Percentiles rank a stretch among this genome's conserved stretches.
Evolutionary conservation across 129 eudicot genomes (phyloP).

Genomic region (Dittrichia graveolens): DNA sequence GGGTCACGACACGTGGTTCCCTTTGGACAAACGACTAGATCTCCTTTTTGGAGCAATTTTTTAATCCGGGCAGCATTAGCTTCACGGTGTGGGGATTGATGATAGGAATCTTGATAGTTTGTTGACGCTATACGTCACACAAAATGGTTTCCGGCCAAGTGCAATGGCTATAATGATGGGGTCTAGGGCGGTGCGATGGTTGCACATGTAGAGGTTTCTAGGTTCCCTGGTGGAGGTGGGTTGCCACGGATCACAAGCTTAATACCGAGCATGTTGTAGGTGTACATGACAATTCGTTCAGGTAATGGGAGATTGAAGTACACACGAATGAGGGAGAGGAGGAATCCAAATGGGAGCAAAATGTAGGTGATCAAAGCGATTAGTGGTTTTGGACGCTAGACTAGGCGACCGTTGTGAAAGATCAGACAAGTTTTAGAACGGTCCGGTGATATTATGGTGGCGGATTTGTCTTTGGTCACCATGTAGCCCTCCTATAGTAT

Average conservation of each 20-base stretch:
- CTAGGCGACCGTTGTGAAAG: constrained; percentile 96
- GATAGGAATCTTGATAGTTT: constrained; percentile 70
- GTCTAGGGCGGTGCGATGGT: constrained; percentile 86
- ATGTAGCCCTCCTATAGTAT: constrained; percentile 97
- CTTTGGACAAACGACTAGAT: constrained; percentile 78
- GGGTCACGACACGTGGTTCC: constrained; percentile 87
- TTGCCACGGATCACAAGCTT: constrained; percentile 73
- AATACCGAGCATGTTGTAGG: constrained; percentile 79
- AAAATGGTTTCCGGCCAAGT: constrained; percentile 65
- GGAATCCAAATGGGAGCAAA: constrained; percentile 87
- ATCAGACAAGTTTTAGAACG: constrained; percentile 71
- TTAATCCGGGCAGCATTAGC: constrained; percentile 75
- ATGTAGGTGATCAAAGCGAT: constrained; percentile 73
- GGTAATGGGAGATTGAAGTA: constrained; percentile 89
- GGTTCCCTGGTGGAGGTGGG: constrained; percentile 77
- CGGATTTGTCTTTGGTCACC: constrained; percentile 69
- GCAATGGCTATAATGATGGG: constrained; percentile 88
- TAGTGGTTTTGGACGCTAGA: constrained; percentile 75
- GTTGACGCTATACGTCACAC: constrained; percentile 88
- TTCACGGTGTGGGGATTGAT: constrained; percentile 89
- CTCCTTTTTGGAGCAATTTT: constrained; percentile 67
- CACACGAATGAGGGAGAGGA: constrained; percentile 64
- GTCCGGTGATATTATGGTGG: constrained; percentile 61
- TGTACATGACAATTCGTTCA: constrained; percentile 59
- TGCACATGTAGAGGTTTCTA: constrained; percentile 82